Evolutionary conservation across 2,329 filamentous ascomycete genomes (phyloP).

Genomic region (Penicillium digitatum): DNA sequence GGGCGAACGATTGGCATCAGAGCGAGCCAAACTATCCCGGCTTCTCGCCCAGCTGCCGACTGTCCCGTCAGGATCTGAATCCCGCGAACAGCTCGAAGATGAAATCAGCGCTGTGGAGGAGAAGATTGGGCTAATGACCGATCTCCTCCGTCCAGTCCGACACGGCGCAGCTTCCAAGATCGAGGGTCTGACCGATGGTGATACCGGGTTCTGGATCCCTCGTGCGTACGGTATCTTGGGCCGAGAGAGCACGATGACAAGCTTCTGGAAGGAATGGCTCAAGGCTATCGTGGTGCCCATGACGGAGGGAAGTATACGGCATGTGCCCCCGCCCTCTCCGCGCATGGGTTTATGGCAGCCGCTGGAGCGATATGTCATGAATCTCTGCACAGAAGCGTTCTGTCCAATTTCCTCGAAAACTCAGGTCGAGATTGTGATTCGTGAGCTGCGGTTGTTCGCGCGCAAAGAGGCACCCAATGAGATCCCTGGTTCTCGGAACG

Average conservation of each 20-base stretch:
- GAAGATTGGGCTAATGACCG: constrained; percentile 94
- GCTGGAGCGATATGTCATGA: constrained; percentile 92
- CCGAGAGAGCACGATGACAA: constrained; percentile 73
- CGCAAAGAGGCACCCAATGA: constrained; percentile 91
- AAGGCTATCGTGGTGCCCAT: constrained; percentile 91
- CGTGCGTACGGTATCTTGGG: constrained; percentile 90
- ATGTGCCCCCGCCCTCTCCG: constrained; percentile 83
- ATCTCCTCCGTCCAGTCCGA: constrained; percentile 84
- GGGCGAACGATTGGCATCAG: constrained; percentile 78
- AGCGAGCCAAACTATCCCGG: constrained; percentile 85
- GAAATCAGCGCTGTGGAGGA: constrained; percentile 95
- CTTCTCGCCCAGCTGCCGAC: constrained; percentile 78
- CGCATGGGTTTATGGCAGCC: constrained; percentile 93
- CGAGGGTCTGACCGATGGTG: constrained; percentile 89
- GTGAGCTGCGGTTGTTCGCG: constrained; percentile 86
- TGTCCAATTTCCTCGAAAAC: constrained; percentile 90
- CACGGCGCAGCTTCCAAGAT: constrained; percentile 97
- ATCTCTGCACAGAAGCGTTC: constrained; percentile 90
- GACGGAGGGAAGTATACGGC: constrained; percentile 77
- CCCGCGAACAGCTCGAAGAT: constrained; percentile 81
- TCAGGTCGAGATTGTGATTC: constrained; percentile 85
- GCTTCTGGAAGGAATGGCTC: constrained; percentile 99
- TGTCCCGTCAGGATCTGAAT: constrained; percentile 72
- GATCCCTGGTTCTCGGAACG: constrained; percentile 79
- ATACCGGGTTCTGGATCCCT: constrained; percentile 93